phyloP scores from a whole-genome alignment of 768 basidiomycete species.

The Boletus insuetus region DNA sequence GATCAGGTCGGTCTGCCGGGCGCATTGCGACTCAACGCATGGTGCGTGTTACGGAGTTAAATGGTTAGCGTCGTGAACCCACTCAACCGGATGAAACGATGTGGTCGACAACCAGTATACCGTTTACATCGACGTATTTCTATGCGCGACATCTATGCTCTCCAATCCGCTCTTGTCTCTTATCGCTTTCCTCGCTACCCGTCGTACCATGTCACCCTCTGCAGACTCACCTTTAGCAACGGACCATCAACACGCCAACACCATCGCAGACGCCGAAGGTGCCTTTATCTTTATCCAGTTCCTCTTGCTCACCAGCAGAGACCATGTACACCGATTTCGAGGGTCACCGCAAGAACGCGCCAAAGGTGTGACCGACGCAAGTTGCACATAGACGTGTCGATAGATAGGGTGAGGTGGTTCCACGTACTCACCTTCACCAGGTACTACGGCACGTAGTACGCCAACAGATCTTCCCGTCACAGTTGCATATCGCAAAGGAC shows the following conservation, averaged over 20 bases:
- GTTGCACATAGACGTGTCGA: slow-evolving; percentile 21
- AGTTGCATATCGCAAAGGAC: slow-evolving; percentile 59
- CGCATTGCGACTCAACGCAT: slow-evolving; percentile 16
- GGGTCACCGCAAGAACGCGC: slow-evolving; percentile 5
- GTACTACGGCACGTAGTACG: slow-evolving; percentile 52
- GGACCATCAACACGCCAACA: slow-evolving; percentile 4
- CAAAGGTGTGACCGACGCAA: slow-evolving; percentile 19
- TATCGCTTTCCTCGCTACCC: too few relatives aligned
- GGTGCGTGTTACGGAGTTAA: slow-evolving; percentile 33
- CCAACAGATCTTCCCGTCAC: slow-evolving; percentile 54
- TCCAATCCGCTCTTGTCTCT: too few relatives aligned
- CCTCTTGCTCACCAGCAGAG: slow-evolving; percentile 35
- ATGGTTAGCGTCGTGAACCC: slow-evolving; percentile 27
- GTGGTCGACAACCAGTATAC: slow-evolving; percentile 36
- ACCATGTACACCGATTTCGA: slow-evolving; percentile 34
- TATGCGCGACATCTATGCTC: slow-evolving; percentile 44
- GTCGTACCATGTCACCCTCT: background rate
- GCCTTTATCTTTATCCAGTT: slow-evolving; percentile 44
- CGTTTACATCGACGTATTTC: slow-evolving; percentile 39
- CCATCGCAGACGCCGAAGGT: slow-evolving; percentile 12
- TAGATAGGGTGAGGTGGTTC: slow-evolving; percentile 16
- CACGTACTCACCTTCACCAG: slow-evolving; percentile 2
- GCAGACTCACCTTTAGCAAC: slow-evolving; percentile 44
- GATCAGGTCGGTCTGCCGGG: slow-evolving; percentile 3
- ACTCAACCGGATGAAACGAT: slow-evolving; percentile 46